These are phyloP conservation scores for Staphylotrichum longicolle DNA, from an alignment of 495 filamentous ascomycete species.

Conservation along the genomic window DNA sequence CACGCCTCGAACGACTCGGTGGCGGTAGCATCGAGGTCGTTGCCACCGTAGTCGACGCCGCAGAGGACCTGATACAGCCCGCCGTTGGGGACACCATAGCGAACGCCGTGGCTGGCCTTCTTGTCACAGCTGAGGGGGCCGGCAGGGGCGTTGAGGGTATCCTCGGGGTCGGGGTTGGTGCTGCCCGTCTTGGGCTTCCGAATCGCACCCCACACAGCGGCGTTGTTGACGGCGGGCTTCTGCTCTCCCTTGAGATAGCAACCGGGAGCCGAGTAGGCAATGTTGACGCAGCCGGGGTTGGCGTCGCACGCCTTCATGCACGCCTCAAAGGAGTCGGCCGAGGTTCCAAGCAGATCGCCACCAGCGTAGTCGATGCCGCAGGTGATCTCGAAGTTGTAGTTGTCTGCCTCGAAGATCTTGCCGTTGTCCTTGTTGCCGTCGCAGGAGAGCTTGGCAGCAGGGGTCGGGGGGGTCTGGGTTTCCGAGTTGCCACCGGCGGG, in stretches of 20 bases:
- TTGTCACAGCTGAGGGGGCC: conserved; percentile 3
- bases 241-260: conserved; percentile 15
- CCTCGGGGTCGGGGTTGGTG: too few relatives aligned
- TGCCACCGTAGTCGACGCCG: conserved; percentile 6
- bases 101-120: conserved; percentile 2
- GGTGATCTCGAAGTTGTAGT: conserved; percentile 1
- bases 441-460: background rate
- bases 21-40: background rate
- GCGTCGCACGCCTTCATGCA: conserved; percentile 13
- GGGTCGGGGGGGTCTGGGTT: background rate
- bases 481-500: background rate
- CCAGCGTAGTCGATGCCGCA: conserved; percentile 11
- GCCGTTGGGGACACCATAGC: background rate
- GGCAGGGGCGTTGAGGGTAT: background rate
- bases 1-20: background rate
- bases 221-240: conserved; percentile 1
- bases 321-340: background rate
- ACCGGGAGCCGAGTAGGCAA: background rate
- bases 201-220: conserved; percentile 1
- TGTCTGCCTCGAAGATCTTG: background rate
- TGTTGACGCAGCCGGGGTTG: background rate
- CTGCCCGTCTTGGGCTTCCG: background rate
- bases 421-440: background rate
- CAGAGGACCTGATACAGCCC: conserved; percentile 4
- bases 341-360: conserved; percentile 6